Evolutionary conservation across 192 early-diverging fungal genomes (phyloP), one percentile per base, ranked within the genome.

Genomic region (Spizellomyces punctatus): DNA sequence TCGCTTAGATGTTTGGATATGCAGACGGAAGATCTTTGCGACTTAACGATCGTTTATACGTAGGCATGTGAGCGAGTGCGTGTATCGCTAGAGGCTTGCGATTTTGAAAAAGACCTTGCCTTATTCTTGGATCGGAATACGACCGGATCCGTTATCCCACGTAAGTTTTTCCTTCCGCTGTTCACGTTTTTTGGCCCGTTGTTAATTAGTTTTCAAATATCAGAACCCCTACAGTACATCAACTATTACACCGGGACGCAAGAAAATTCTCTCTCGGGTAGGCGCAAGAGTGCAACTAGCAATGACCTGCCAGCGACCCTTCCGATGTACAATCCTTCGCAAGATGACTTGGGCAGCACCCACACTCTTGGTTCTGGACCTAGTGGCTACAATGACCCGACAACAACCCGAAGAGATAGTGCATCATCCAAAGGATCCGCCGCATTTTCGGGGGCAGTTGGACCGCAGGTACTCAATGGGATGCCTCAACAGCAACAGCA

Each of bases 21-120:
- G 21, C 59, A 36, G 27, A 36, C 0, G 1, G 27, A 36, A 36
- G 27, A 36, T 36, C 27, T 36, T 61, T 17, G 12, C 41, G 59
- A 16, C 52, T 54, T 54, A 66, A 10, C 2, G 21, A 41, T 44
- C 48, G 8, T 21, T 16, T 9, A 19, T 6, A 8, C 50, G 86
- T 78, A 36, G 27, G 80, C 79, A 8, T 88, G 83, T 60, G 86
- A 88, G 66, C 72, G 82, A 8, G 69, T 88, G 27, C 71, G 86
- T 43, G 72, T 78, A 41, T 74, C 75, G n/a, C 58, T 88, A 16
- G 86, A 88, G 66, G 22, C 69, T 19, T 82, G 78, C 69, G 66
- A 84, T 58, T 78, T 82, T 27, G 70, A 72, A 16, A 76, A 64
- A 58, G 86, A 88, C 62, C 46, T 88, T n/a, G 45, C 69, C 4